These are phyloP conservation scores for Reutealis trisperma DNA, from an alignment of 345 rosid genomes.

Conservation along the genomic window DNA sequence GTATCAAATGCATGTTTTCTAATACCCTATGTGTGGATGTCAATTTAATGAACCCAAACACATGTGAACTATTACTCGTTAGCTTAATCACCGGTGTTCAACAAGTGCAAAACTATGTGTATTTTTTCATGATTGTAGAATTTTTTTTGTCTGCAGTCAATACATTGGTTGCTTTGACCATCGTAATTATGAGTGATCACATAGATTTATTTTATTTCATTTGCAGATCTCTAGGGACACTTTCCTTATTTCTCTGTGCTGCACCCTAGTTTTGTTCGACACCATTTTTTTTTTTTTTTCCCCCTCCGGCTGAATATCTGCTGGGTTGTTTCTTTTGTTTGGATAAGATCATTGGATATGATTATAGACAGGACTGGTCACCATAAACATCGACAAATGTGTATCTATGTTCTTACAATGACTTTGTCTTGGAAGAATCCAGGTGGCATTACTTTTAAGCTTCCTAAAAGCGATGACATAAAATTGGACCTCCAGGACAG, in stretches of 20 bases:
- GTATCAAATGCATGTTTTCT: not conserved
- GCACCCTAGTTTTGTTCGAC: not conserved
- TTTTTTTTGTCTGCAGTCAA: not conserved
- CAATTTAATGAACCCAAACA: not conserved
- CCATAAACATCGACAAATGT: not conserved
- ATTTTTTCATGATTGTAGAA: not conserved
- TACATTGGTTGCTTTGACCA: not conserved
- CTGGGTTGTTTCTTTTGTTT: not conserved
- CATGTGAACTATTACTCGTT: too few relatives aligned
- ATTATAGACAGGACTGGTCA: not conserved
- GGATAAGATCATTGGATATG: slow-evolving; percentile 10
- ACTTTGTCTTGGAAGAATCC: slow-evolving; percentile 6
- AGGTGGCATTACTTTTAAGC: not conserved
- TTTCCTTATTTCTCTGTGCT: not conserved
- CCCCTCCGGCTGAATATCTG: not conserved
- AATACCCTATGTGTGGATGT: not conserved
- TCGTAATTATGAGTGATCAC: not conserved
- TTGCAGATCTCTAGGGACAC: not conserved
- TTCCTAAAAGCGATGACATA: not conserved
- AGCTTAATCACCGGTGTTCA: not conserved
- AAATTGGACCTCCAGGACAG: not conserved
- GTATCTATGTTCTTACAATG: not conserved
- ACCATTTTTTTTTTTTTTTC: too few relatives aligned
- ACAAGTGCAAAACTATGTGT: not conserved
- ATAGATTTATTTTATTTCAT: not conserved